Evolutionary conservation across 768 basidiomycete species (phyloP), one percentile per base, ranked within the genome.

Genomic region (Auriculariales sp.): DNA sequence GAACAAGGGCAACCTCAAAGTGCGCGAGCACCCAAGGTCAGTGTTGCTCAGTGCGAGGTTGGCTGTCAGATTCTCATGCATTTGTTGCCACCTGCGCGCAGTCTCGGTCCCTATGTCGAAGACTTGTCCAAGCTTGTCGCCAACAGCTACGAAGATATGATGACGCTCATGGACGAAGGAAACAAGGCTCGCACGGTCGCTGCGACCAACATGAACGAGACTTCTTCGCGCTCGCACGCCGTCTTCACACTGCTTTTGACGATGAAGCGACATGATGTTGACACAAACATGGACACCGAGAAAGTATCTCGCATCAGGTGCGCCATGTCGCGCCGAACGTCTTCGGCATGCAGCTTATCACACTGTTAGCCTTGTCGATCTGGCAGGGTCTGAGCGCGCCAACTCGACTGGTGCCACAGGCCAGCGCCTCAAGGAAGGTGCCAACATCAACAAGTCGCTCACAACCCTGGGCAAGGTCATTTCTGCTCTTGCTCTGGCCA

Each of bases 121-220:
- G 91, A 94, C 68, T 72, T 99, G 51, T 91, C 89, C 59, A 90
- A 90, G 66, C 78, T 98, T 49, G 83, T 83, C 27, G 95, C 98
- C 39, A 81, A 77, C 61, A 84, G 73, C 63, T 98, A 93, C 62
- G 78, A 86, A 28, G 94, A 95, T 63, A 95, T 99, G 85, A 94
- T 95, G 85, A 90, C 83, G 4, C 82, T 99, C 61, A 98, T 98
- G 94, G 94, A 99, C 69, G 94, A 99, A 64, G 94, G 94, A 32
- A 99, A 97, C 66, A 97, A 98, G 70, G 93, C 95, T 47, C 74
- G 95, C 46, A 98, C 95, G 12, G 94, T 99, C 22, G 95, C 95
- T 19, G 93, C 95, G 24, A 99, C 95, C 19, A 92, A 95, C 66
- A 99, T 99, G 95, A 99, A 99, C 67, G 95, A 97, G 67, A 95